phyloP scores from a whole-genome alignment of 2,329 filamentous ascomycete genomes.

The Fusarium sp. region DNA sequence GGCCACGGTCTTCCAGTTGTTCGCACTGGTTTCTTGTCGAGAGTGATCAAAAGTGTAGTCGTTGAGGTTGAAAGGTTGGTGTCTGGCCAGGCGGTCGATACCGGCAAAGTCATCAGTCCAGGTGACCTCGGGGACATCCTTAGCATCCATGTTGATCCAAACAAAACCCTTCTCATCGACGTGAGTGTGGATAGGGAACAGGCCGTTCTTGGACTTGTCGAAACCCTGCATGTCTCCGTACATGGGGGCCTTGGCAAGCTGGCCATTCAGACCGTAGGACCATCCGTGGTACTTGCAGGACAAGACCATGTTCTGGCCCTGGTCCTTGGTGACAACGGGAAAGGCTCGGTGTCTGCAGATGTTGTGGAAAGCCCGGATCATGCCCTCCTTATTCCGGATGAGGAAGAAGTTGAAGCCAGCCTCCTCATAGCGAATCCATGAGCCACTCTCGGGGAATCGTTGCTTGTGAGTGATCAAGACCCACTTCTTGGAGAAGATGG shows the following conservation, averaged over 20 bases:
- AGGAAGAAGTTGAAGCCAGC: conserved; percentile 71
- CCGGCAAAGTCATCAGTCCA: conserved; percentile 67
- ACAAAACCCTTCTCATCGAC: conserved; percentile 70
- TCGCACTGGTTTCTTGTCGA: conserved; percentile 68
- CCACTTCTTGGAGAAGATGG: conserved; percentile 72
- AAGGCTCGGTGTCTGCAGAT: conserved; percentile 74
- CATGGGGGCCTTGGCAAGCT: conserved; percentile 72
- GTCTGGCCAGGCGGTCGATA: conserved; percentile 61
- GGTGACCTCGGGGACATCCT: conserved; percentile 60
- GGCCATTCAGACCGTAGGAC: conserved; percentile 73
- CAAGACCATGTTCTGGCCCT: conserved; percentile 67
- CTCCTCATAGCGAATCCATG: conserved; percentile 69
- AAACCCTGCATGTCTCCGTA: conserved; percentile 71
- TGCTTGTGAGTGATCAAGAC: conserved; percentile 68
- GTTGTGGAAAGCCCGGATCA: conserved; percentile 74
- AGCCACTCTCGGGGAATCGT: conserved; percentile 66
- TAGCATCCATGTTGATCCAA: conserved; percentile 71
- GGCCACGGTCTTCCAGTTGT: conserved; percentile 73
- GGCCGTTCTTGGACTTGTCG: conserved; percentile 67
- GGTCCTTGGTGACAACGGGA: conserved; percentile 67
- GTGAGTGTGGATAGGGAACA: conserved; percentile 69
- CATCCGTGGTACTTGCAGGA: conserved; percentile 75
- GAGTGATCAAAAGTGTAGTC: conserved; percentile 70
- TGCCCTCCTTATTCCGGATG: conserved; percentile 66
- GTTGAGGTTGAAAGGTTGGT: conserved; percentile 62